These are phyloP conservation scores for Leccinum arenicola DNA, from an alignment of 768 basidiomycete species.

Conservation along the genomic window DNA sequence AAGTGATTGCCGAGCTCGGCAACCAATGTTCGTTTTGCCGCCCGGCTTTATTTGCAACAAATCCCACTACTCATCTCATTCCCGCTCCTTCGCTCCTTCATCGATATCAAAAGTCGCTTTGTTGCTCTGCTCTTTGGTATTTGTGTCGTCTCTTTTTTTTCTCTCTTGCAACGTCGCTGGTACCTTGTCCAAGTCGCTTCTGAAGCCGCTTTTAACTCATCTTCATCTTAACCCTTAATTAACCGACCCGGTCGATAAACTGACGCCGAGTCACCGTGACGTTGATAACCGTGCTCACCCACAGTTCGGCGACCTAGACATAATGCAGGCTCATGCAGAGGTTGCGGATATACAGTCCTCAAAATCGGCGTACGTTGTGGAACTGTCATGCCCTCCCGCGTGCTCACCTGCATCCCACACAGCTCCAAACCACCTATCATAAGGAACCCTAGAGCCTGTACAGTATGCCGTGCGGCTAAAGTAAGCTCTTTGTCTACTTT, in stretches of 20 bases:
- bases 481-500: slow-evolving; percentile 34
- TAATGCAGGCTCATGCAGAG: slow-evolving; percentile 30
- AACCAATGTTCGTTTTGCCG: slow-evolving; percentile 36
- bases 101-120: slow-evolving; percentile 26
- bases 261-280: slow-evolving; percentile 40
- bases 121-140: slow-evolving; percentile 9
- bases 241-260: slow-evolving; percentile 41
- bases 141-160: slow-evolving; percentile 8
- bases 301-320: slow-evolving; percentile 16
- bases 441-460: slow-evolving; percentile 65
- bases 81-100: slow-evolving; percentile 30
- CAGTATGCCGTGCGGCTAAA: slow-evolving; percentile 83
- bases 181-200: slow-evolving; percentile 1
- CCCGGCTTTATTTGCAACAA: slow-evolving; percentile 41
- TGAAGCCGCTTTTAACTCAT: slow-evolving; percentile 13
- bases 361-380: slow-evolving; percentile 25
- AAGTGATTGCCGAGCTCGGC: slow-evolving; percentile 38
- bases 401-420: slow-evolving; percentile 9
- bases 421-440: slow-evolving; percentile 45
- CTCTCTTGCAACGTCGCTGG: not conserved
- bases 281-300: slow-evolving; percentile 35
- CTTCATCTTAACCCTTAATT: slow-evolving; percentile 36
- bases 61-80: slow-evolving; percentile 34
- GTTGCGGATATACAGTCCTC: slow-evolving; percentile 29
- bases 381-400: slow-evolving; percentile 5